Evolutionary conservation across 306 rosid genomes (phyloP).

Genomic region (Mimosa bimucronata): DNA sequence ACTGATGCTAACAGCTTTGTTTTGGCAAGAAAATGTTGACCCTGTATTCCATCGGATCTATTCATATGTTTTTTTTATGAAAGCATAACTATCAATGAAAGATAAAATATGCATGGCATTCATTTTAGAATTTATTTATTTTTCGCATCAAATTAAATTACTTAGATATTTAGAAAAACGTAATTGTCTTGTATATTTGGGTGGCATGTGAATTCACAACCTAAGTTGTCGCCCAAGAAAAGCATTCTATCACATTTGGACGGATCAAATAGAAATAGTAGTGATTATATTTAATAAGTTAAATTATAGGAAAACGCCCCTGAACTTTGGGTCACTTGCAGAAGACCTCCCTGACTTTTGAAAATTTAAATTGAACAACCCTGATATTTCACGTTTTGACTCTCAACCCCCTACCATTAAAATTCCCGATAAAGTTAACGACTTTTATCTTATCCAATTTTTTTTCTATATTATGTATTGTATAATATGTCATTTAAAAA

Average conservation of each 20-base stretch:
- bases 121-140: too few relatives aligned
- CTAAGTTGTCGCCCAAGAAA: background rate
- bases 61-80: background rate
- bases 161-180: background rate
- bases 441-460: too few relatives aligned
- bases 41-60: background rate
- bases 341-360: too few relatives aligned
- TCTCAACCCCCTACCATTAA: too few relatives aligned
- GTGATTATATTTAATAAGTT: background rate
- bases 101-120: background rate
- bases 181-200: background rate
- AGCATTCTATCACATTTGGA: background rate
- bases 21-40: background rate
- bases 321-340: too few relatives aligned
- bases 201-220: background rate
- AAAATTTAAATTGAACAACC: too few relatives aligned
- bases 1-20: background rate
- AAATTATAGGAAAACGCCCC: too few relatives aligned
- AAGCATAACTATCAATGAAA: background rate
- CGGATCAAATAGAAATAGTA: background rate
- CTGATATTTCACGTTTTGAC: too few relatives aligned
- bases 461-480: too few relatives aligned
- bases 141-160: background rate
- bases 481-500: too few relatives aligned
- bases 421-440: too few relatives aligned